Evolutionary conservation across 305 asterid genomes (phyloP), one percentile per base, ranked within the genome.

Genomic region (Solanum hybrid): DNA sequence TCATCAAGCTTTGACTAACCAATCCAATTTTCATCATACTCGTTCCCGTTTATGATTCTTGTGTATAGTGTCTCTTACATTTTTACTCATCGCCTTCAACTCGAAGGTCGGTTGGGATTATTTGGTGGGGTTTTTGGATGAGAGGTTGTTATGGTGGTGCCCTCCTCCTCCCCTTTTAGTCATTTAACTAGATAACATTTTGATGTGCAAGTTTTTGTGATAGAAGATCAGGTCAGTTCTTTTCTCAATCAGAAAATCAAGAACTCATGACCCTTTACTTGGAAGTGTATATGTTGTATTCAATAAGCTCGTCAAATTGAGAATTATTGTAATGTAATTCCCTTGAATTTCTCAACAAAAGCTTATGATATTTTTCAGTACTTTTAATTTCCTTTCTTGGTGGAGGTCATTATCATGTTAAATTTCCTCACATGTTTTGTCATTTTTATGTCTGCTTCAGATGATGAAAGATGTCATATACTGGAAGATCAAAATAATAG

Each of bases 1-100:
- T 95, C 99, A 71, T 97, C 99, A 10, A 97, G 98, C 96, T 93
- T 97, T 36, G 98, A 97, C 93, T 97, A 89, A 94, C 90, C 81
- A 31, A 46, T 31, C 90, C 81, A 31, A 46, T 31, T 36, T 81
- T 80, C 87, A 20, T 89, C 91, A 37, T n/a, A 31, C 29, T 78
- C 73, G 79, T 89, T 81, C 71, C 40, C 40, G 37, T 87, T 18
- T 42, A 89, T 84, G 90, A 91, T 88, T 89, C 90, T 82, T 85
- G 36, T 92, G 91, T 75, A 86, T 80, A 86, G 89, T 69, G 24
- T 86, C 8, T 33, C 69, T 51, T 37, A 79, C 42, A 42, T 64
- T 77, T 76, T 64, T n/a, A n/a, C 28, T 87, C 86, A 36, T 46
- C 40, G 24, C 13, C 81, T 71, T 31, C 81, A 40, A 57, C 46